Conservation (phyloP, 768 basidiomycete species). For the Podaxis rugospora region DNA sequence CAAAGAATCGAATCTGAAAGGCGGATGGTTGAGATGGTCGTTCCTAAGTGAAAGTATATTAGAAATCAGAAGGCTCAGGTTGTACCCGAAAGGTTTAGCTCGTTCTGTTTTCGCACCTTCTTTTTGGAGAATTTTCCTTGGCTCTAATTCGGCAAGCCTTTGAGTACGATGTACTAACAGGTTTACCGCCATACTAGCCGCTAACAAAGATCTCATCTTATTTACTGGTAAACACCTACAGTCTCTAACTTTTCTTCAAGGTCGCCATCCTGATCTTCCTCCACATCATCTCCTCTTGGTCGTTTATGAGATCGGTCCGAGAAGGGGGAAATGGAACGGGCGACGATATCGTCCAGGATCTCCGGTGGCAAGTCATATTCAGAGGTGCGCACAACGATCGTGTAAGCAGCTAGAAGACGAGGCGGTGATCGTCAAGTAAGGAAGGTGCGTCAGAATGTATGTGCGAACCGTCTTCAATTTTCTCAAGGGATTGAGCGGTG, state of each 20-base stretch:
- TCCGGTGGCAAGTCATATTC: conserved; percentile 70
- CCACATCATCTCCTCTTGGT: conserved; percentile 10
- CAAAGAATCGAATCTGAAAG: background rate
- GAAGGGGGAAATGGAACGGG: conserved; percentile 37
- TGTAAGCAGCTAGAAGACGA: conserved; percentile 55
- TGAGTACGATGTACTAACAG: background rate
- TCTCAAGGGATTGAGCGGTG: conserved; percentile 82
- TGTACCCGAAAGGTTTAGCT: background rate
- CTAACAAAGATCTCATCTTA: background rate
- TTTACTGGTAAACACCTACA: too few species aligned
- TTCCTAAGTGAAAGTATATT: background rate
- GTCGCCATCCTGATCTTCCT: conserved; percentile 17
- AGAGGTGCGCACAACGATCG: conserved; percentile 65
- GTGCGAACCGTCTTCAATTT: conserved; percentile 85
- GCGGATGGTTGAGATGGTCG: background rate
- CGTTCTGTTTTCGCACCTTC: background rate
- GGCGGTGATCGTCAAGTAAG: conserved; percentile 7
- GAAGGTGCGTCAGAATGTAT: background rate
- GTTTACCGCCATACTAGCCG: background rate
- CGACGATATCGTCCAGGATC: conserved; percentile 66
- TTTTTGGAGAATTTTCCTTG: background rate
- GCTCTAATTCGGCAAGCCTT: background rate
- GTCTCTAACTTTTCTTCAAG: background rate
- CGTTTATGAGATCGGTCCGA: conserved; percentile 1
- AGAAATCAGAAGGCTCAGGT: background rate